Evolutionary conservation across 1,284 basidiomycete species (phyloP).

Genomic region (Malassezia furfur): DNA sequence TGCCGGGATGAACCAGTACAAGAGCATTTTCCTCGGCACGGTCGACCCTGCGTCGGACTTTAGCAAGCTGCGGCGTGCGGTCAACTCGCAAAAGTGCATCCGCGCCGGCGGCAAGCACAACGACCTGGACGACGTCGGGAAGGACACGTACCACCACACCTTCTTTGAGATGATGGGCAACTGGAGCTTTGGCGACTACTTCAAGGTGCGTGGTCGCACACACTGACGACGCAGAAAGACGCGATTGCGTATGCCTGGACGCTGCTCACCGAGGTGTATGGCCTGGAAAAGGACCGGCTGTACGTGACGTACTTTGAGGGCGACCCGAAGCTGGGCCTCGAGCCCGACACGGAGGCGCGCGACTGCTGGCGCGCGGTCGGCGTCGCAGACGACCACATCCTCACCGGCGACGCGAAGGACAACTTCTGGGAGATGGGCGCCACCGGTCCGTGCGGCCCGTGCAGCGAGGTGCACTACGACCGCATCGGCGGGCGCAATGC

Average conservation of each 20-base stretch:
- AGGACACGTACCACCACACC: constrained; percentile 87
- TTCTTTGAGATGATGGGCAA: constrained; percentile 99
- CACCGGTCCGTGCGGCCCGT: constrained; percentile 93
- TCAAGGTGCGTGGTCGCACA: constrained; percentile 56
- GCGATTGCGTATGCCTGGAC: constrained; percentile 89
- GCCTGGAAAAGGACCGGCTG: constrained; percentile 76
- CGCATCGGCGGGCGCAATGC: constrained; percentile 89
- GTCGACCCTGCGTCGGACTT: constrained; percentile 85
- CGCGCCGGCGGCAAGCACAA: constrained; percentile 98
- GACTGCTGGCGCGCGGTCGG: constrained; percentile 79
- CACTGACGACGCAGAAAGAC: constrained; percentile 57
- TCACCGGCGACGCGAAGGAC: constrained; percentile 90
- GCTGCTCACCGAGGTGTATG: constrained; percentile 77
- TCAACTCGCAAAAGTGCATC: constrained; percentile 95
- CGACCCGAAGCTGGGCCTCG: constrained; percentile 72
- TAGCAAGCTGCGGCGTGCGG: constrained; percentile 79
- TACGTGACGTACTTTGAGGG: constrained; percentile 99
- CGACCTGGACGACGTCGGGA: constrained; percentile 95
- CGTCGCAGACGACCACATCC: constrained; percentile 75
- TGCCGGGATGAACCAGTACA: constrained; percentile 63
- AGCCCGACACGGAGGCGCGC: constrained; percentile 72
- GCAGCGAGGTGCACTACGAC: constrained; percentile 94
- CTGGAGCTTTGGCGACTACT: constrained; percentile 99
- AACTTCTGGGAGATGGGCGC: constrained; percentile 99
- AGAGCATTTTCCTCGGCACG: constrained; percentile 88